These are phyloP conservation scores for Pythium scleroteichum DNA, from an alignment of 352 stramenopile genomes.

Conservation along the genomic window DNA sequence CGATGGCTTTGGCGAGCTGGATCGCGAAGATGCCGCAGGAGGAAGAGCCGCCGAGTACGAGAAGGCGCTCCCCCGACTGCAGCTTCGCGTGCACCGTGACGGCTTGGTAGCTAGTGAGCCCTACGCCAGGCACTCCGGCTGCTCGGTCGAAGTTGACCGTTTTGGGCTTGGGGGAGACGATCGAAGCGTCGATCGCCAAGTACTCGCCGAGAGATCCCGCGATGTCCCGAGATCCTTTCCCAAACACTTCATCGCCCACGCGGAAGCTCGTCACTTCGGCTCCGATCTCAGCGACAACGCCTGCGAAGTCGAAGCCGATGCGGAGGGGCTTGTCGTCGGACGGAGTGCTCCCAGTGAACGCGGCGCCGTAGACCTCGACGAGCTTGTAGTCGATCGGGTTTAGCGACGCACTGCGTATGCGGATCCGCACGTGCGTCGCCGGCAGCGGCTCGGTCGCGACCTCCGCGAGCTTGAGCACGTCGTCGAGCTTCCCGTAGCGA, in stretches of 20 bases:
- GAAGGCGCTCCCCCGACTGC: constrained; percentile 34
- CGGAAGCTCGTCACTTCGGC: neutral
- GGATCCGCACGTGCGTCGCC: constrained; percentile 30
- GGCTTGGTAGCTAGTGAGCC: constrained; percentile 42
- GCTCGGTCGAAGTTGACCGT: constrained; percentile 45
- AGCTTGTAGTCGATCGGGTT: constrained; percentile 36
- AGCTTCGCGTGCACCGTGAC: constrained; percentile 36
- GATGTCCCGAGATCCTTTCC: constrained; percentile 15
- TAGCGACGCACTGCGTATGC: constrained; percentile 31
- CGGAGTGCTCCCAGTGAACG: constrained; percentile 12
- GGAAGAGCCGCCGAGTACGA: constrained; percentile 47
- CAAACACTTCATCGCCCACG: constrained; percentile 26
- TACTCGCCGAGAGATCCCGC: constrained; percentile 42
- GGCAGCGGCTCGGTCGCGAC: constrained; percentile 5
- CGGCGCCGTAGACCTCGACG: constrained; percentile 2
- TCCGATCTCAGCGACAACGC: constrained; percentile 29
- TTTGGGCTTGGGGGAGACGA: constrained; percentile 44
- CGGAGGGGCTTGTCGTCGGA: constrained; percentile 29
- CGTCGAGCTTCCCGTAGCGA: constrained; percentile 4
- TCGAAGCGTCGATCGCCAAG: constrained; percentile 30
- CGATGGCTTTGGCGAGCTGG: constrained; percentile 39
- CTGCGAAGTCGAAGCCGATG: constrained; percentile 43
- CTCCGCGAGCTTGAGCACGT: constrained; percentile 13
- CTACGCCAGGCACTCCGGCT: constrained; percentile 35
- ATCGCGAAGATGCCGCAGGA: constrained; percentile 42